Evolutionary conservation across 345 rosid species (phyloP), one percentile per base, ranked within the genome.

Genomic region (Leavenworthia alabamica): DNA sequence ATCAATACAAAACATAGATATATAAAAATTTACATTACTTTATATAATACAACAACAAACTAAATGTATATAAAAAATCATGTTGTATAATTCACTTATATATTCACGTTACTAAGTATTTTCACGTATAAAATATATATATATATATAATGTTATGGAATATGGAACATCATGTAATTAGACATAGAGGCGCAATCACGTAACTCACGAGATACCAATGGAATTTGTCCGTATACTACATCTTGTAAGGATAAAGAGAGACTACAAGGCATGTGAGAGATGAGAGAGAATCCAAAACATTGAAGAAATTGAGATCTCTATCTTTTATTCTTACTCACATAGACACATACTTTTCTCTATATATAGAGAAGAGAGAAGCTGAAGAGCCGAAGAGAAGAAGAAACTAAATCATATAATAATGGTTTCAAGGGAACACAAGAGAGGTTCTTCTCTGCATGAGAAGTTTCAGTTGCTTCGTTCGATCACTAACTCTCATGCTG

Each of bases 381-480:
- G 23, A 29, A 57, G 50, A 28, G 39, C n/a, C n/a, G 29, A 12
- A 40, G 12, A n/a, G 6, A n/a, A 43, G 35, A 41, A 36, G 36
- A 61, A 33, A 56, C 43, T 42, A 42, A 60, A 31, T 42, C 47
- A 42, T 44, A 50, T 51, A 67, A 57, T 29, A 33, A 76, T 73
- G 79, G 70, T 74, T 60, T 69, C 76, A 16, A 75, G 68, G 47
- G 73, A 78, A 78, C 52, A 76, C 11, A 77, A 73, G 74, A 69
- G 53, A 67, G 73, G 56, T 31, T 70, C 74, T 27, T 78, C 77
- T 64, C 69, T 81, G 36, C 73, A 56, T 75, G 75, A 72, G 65
- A 72, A 76, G 75, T 66, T 75, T 39, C 80, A 76, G 51, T 71
- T 71, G 65, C 87, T 82, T 80, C 81, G 83, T 40, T 78, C 84